A percentile compares a stretch with the other conserved stretches of the same genome.
Evolutionary conservation across 2,329 filamentous ascomycete species (phyloP).

Genomic region (Fusarium redolens): DNA sequence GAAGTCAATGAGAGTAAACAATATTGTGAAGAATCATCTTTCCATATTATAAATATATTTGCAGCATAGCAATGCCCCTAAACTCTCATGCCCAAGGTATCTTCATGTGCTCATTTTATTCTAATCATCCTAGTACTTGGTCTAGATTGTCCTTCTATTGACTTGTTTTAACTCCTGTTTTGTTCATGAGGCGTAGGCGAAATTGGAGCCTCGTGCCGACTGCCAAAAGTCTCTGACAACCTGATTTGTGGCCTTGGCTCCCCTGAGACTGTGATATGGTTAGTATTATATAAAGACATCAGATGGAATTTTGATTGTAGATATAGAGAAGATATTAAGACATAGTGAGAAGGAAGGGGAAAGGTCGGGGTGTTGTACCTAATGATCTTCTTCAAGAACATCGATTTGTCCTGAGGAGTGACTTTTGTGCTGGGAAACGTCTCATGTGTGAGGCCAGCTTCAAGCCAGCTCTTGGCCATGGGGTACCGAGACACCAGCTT

Average conservation of each 20-base stretch:
- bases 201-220: constrained; percentile 70
- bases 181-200: constrained; percentile 67
- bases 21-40: background rate
- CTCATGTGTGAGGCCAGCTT: constrained; percentile 65
- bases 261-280: constrained; percentile 64
- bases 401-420: constrained; percentile 66
- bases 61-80: background rate
- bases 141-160: background rate
- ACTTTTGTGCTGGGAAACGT: constrained; percentile 71
- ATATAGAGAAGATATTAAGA: background rate
- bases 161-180: background rate
- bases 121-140: background rate
- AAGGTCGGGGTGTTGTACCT: constrained; percentile 54
- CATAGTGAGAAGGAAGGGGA: too few relatives aligned
- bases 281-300: background rate
- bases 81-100: background rate
- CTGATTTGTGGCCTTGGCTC: constrained; percentile 72
- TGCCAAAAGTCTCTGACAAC: constrained; percentile 80
- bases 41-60: background rate
- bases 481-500: constrained; percentile 70
- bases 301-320: background rate
- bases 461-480: constrained; percentile 70
- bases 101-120: background rate
- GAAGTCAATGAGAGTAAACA: background rate
- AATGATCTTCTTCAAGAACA: constrained; percentile 75